phyloP scores from a whole-genome alignment of 1,139 yeast genomes.

The Saccharomycopsis phalli region DNA sequence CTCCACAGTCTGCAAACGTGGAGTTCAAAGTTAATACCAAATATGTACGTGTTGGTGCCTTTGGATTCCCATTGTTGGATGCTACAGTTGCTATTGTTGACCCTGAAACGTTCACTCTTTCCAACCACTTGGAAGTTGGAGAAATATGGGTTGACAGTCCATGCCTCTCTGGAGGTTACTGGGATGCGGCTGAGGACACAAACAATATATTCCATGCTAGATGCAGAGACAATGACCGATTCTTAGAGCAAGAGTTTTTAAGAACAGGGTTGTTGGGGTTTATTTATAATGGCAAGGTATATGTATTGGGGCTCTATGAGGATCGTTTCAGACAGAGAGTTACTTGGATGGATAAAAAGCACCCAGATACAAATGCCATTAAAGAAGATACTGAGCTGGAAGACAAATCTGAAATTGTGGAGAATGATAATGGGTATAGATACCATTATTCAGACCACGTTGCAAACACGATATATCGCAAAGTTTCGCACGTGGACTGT shows the following conservation, averaged over 20 bases:
- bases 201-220: slow-evolving; percentile 74
- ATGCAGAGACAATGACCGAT: slow-evolving; percentile 62
- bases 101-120: slow-evolving; percentile 72
- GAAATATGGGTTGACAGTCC: slow-evolving; percentile 96
- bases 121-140: slow-evolving; percentile 75
- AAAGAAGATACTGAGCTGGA: slow-evolving; percentile 2
- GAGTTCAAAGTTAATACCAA: slow-evolving; percentile 33
- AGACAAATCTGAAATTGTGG: not conserved
- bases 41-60: slow-evolving; percentile 72
- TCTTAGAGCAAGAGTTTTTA: slow-evolving; percentile 66
- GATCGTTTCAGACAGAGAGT: slow-evolving; percentile 78
- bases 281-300: slow-evolving; percentile 76
- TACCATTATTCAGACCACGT: slow-evolving; percentile 81
- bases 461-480: slow-evolving; percentile 62
- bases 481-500: slow-evolving; percentile 80
- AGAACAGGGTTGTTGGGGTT: slow-evolving; percentile 91
- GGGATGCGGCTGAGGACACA: slow-evolving; percentile 65
- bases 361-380: slow-evolving; percentile 22
- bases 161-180: slow-evolving; percentile 80
- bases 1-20: slow-evolving; percentile 42
- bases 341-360: slow-evolving; percentile 51
- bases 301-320: slow-evolving; percentile 81
- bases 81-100: slow-evolving; percentile 90
- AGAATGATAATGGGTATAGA: slow-evolving; percentile 29
- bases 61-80: slow-evolving; percentile 92